These are phyloP conservation scores for Domatiomyces catenatus DNA, from an alignment of 2,329 filamentous ascomycete species.

Conservation along the genomic window DNA sequence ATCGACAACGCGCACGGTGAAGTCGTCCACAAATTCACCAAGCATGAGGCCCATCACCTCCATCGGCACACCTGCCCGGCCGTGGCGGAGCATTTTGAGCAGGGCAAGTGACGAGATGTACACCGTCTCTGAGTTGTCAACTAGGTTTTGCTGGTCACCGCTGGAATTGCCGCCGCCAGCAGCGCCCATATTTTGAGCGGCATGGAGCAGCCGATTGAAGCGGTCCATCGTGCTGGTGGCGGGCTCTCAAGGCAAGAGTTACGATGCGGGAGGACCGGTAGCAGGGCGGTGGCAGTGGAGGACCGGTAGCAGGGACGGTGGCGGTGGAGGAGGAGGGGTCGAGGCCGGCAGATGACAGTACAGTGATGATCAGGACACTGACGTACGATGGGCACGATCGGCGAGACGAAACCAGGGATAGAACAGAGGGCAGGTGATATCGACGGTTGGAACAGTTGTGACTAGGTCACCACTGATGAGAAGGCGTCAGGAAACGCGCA, in stretches of 20 bases:
- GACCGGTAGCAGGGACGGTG: background rate
- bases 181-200: constrained; percentile 45
- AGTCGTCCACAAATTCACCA: constrained; percentile 97
- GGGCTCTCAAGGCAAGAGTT: background rate
- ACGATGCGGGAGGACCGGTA: background rate
- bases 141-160: constrained; percentile 67
- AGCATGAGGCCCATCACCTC: constrained; percentile 99
- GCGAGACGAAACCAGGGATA: background rate
- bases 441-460: background rate
- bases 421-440: background rate
- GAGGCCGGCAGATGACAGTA: too few relatives aligned
- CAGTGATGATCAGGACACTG: too few relatives aligned
- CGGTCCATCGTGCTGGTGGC: constrained; percentile 55
- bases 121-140: constrained; percentile 98
- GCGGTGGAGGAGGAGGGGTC: background rate
- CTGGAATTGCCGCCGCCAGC: constrained; percentile 37
- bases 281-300: background rate
- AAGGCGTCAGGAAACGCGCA: background rate
- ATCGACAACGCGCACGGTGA: constrained; percentile 94
- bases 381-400: too few relatives aligned
- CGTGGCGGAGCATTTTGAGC: constrained; percentile 96
- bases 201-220: constrained; percentile 73
- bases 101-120: constrained; percentile 96
- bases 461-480: background rate
- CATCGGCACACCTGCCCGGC: constrained; percentile 95